These are phyloP conservation scores for Gastrodia elata DNA, from an alignment of 106 monocot species.

Conservation along the genomic window DNA sequence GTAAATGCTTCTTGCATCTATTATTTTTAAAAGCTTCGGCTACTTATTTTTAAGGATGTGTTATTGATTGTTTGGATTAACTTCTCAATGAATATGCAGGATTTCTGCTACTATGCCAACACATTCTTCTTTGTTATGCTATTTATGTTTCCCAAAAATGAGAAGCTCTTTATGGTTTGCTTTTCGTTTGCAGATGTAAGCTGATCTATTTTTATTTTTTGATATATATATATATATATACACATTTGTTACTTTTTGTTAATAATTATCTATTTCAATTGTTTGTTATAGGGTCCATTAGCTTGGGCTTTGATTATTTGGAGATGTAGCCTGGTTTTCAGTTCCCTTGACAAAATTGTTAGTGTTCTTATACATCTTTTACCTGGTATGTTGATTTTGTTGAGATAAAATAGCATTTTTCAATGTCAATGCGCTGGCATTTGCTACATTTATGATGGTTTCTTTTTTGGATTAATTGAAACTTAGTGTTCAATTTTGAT, in stretches of 20 bases:
- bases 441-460: not conserved
- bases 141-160: slow-evolving; percentile 82
- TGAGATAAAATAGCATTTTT: not conserved
- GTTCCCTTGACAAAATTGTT: slow-evolving; percentile 93
- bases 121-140: slow-evolving; percentile 85
- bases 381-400: slow-evolving; percentile 54
- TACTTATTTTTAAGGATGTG: not conserved
- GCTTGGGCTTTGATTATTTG: slow-evolving; percentile 99
- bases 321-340: slow-evolving; percentile 96
- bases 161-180: slow-evolving; percentile 99
- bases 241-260: not conserved
- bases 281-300: slow-evolving; percentile 65
- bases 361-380: slow-evolving; percentile 98
- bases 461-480: not conserved
- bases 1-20: not conserved
- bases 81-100: slow-evolving; percentile 42
- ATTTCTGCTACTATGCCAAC: slow-evolving; percentile 99
- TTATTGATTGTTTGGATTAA: not conserved
- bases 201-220: not conserved
- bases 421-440: not conserved
- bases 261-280: not conserved
- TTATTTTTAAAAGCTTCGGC: not conserved
- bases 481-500: not conserved
- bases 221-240: not conserved
- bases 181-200: slow-evolving; percentile 99